Conservation (phyloP, 1,284 basidiomycete genomes). For the Paramarasmius palmivorus region DNA sequence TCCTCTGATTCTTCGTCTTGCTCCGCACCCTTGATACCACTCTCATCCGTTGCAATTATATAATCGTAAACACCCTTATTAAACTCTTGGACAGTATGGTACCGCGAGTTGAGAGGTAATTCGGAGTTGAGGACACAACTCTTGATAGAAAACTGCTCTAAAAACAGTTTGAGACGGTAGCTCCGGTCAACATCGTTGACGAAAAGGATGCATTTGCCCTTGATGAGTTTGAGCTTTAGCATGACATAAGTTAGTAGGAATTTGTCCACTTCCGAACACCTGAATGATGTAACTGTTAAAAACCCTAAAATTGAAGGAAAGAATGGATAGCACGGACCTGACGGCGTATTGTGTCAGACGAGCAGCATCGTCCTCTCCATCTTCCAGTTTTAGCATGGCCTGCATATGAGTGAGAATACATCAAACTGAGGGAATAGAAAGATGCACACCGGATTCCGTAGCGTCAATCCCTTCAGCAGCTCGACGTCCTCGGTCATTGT, state of each 20-base stretch:
- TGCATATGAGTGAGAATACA: slow-evolving; percentile 34
- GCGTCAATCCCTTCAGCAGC: slow-evolving; percentile 82
- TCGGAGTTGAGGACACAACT: slow-evolving; percentile 97
- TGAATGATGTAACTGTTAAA: slow-evolving; percentile 29
- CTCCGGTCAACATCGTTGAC: slow-evolving; percentile 96
- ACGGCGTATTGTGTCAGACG: slow-evolving; percentile 88
- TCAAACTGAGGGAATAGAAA: slow-evolving; percentile 15
- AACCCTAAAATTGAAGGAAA: slow-evolving; percentile 1
- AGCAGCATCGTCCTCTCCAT: slow-evolving; percentile 77
- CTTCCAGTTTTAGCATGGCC: slow-evolving; percentile 86
- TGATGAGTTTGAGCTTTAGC: slow-evolving; percentile 91
- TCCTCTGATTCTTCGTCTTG: slow-evolving; percentile 39
- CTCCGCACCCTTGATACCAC: slow-evolving; percentile 49
- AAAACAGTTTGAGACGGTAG: slow-evolving; percentile 93
- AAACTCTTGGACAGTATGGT: slow-evolving; percentile 98
- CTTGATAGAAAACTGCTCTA: slow-evolving; percentile 97
- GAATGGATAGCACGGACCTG: slow-evolving; percentile 44
- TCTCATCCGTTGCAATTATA: slow-evolving; percentile 97
- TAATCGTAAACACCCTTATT: slow-evolving; percentile 99
- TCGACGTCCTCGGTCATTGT: slow-evolving; percentile 98
- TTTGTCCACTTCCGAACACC: slow-evolving; percentile 93
- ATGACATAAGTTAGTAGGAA: slow-evolving; percentile 95
- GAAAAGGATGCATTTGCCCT: slow-evolving; percentile 96
- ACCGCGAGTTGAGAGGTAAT: slow-evolving; percentile 93
- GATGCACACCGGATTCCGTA: slow-evolving; percentile 81